Base-by-base conservation (phyloP, 2,329 filamentous ascomycete genomes). In the Aspergillus transmontanensis region DNA sequence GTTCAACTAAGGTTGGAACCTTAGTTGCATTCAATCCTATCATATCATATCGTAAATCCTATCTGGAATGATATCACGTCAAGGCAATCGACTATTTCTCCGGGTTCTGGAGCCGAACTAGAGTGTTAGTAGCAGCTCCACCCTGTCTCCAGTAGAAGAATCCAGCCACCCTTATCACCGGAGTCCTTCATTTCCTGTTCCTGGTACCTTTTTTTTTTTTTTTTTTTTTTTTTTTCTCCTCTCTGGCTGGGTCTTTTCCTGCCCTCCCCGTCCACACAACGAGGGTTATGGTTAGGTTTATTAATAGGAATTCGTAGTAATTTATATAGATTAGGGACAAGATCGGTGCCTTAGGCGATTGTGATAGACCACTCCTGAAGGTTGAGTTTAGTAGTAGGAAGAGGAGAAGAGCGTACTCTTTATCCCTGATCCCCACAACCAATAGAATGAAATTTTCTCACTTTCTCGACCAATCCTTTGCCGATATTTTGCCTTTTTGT, bases 41-140 rank as follows among this genome's bases (percentile, higher is more conserved):
- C 51, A 46, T 50, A 32, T 36, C 58, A 43, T 53, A 41, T 62
- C 56, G 45, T 16, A 48, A 56, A 41, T 59, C 36, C 16, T 57
- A 59, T 57, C 23, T 36, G 36, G 32, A 53, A 28, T 55, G 56
- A 59, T 67, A 64, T 65, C 65, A 66, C 30, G 36, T 48, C 45
- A 61, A 65, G 48, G 65, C 60, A 54, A 61, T 62, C 48, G 48
- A 48, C 60, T 61, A 62, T 60, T 65, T 63, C 65, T 67, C 65
- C 65, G 66, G 50, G 34, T 59, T 57, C 57, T 64, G 60, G 66
- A 59, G 57, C 63, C 56, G 61, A 59, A 56, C 60, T 59, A 59
- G 60, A 43, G 28, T 14, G 45, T 48, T 26, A 51, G 48, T 51
- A 21, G 59, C 55, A 62, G 64, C 54, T 64, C 65, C 65, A 66